Evolutionary conservation across 2,329 filamentous ascomycete species (phyloP).

Genomic region (Fusarium protoensiforme): DNA sequence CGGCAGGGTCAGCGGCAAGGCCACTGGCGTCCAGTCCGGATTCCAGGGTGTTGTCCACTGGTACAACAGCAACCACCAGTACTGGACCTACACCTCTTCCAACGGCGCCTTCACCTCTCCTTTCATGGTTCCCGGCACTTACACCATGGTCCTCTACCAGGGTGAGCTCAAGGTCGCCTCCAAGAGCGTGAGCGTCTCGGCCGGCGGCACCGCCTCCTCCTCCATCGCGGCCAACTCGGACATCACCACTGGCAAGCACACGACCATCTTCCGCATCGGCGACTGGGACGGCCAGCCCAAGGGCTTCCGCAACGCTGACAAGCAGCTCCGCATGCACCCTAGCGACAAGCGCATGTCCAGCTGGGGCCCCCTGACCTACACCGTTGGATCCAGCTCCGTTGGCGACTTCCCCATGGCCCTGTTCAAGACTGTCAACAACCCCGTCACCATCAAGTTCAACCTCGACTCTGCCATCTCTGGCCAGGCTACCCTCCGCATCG

Average conservation of each 20-base stretch:
- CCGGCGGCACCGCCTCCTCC: conserved; percentile 59
- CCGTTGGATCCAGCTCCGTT: conserved; percentile 64
- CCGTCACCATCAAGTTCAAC: conserved; percentile 70
- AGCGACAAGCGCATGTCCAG: conserved; percentile 71
- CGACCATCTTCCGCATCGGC: conserved; percentile 71
- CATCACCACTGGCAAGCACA: conserved; percentile 57
- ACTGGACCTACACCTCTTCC: conserved; percentile 69
- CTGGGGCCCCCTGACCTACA: conserved; percentile 71
- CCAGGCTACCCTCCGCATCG: conserved; percentile 70
- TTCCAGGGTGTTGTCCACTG: conserved; percentile 72
- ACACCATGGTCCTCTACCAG: conserved; percentile 75
- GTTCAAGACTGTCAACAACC: conserved; percentile 69
- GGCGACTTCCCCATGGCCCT: conserved; percentile 73
- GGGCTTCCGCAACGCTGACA: conserved; percentile 74
- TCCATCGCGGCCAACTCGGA: conserved; percentile 62
- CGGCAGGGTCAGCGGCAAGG: conserved; percentile 70
- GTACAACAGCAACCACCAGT: conserved; percentile 72
- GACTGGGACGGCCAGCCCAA: conserved; percentile 72
- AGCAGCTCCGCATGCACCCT: conserved; percentile 76
- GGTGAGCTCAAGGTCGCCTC: conserved; percentile 66
- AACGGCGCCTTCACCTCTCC: conserved; percentile 71
- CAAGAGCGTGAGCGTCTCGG: conserved; percentile 59
- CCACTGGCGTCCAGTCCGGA: conserved; percentile 63
- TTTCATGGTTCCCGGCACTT: conserved; percentile 74
- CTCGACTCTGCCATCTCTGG: conserved; percentile 59